These are phyloP conservation scores for Jimgerdemannia flammicorona DNA, from an alignment of 192 early-diverging fungal species.

Conservation along the genomic window DNA sequence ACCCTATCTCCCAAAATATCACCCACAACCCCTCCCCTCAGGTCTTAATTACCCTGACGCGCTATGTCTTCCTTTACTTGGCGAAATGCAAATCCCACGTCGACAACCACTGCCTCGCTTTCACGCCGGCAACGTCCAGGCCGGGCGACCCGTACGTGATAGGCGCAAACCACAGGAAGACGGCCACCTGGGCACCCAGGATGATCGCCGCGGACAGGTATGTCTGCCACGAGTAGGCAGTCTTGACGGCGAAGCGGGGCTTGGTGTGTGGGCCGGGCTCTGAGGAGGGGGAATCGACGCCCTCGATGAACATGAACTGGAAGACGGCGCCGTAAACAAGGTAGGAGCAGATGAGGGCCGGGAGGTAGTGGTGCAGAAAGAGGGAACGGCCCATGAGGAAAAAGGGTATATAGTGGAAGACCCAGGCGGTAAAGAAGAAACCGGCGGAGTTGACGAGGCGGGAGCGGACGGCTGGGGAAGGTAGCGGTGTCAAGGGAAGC, in stretches of 20 bases:
- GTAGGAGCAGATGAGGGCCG: slow-evolving; percentile 78
- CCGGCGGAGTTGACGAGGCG: slow-evolving; percentile 61
- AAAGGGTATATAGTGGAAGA: slow-evolving; percentile 88
- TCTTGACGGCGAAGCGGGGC: slow-evolving; percentile 18
- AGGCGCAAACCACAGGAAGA: slow-evolving; percentile 82
- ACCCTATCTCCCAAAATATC: no score
- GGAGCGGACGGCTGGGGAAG: slow-evolving; percentile 46
- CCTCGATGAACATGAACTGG: slow-evolving; percentile 71
- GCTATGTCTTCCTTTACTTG: slow-evolving; percentile 14
- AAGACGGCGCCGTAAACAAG: slow-evolving; percentile 70
- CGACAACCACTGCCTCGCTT: slow-evolving; percentile 62
- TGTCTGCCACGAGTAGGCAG: background rate
- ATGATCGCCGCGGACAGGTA: slow-evolving; percentile 40
- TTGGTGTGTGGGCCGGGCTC: slow-evolving; percentile 13
- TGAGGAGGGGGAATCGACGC: slow-evolving; percentile 45
- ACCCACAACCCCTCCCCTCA: no score
- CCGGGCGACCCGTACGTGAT: slow-evolving; percentile 81
- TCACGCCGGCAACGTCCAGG: slow-evolving; percentile 51
- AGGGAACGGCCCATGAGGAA: slow-evolving; percentile 89
- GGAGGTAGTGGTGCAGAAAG: slow-evolving; percentile 96
- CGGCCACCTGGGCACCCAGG: slow-evolving; percentile 41
- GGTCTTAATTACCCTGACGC: no score
- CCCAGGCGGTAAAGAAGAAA: slow-evolving; percentile 84
- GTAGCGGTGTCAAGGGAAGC: background rate
- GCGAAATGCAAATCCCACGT: slow-evolving; percentile 88